Evolutionary conservation across 805 yeast genomes (phyloP).

Genomic region (Candida verbasci): DNA sequence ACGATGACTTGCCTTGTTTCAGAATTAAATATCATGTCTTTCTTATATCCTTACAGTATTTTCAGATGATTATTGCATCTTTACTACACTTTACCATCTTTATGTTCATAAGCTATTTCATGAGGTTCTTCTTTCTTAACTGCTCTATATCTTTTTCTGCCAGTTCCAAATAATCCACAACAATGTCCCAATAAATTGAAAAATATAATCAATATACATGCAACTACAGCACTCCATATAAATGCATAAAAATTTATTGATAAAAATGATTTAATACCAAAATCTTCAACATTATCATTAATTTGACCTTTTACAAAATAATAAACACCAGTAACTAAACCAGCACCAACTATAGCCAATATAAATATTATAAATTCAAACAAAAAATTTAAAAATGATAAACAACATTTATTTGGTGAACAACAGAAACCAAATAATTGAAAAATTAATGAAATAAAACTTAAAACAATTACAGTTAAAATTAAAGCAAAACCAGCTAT

Average conservation of each 20-base stretch:
- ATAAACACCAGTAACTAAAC: conserved; percentile 61
- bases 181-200: conserved; percentile 38
- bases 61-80: too few relatives aligned
- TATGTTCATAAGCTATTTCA: conserved; percentile 22
- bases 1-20: too few relatives aligned
- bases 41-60: too few relatives aligned
- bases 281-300: conserved; percentile 41
- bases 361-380: conserved; percentile 44
- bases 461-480: conserved; percentile 25
- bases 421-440: conserved; percentile 39
- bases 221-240: conserved; percentile 60
- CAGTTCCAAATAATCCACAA: conserved; percentile 33
- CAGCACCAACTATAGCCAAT: conserved; percentile 45
- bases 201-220: conserved; percentile 28
- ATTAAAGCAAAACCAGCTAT: conserved; percentile 51
- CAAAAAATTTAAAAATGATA: conserved; percentile 41
- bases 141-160: conserved; percentile 24
- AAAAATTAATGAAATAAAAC: conserved; percentile 46
- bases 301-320: conserved; percentile 45
- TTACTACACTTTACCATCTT: conserved; percentile 7
- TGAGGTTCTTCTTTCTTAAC: conserved; percentile 11
- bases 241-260: conserved; percentile 52
- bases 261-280: conserved; percentile 54
- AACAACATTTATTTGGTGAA: conserved; percentile 42
- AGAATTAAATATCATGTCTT: too few relatives aligned